phyloP scores from a whole-genome alignment of 1,284 basidiomycete genomes.

The Anthracocystis walkeri region DNA sequence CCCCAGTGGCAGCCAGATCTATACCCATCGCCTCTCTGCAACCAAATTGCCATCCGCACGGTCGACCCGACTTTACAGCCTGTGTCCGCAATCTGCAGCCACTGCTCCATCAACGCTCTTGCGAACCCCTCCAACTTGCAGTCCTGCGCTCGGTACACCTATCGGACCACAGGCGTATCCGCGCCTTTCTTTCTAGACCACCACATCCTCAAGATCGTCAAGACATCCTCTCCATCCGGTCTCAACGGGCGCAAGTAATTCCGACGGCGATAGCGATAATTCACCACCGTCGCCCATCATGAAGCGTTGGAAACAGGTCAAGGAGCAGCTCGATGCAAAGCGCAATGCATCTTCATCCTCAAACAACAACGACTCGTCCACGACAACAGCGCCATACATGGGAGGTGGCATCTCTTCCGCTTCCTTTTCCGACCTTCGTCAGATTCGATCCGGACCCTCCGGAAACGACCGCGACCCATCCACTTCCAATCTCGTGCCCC shows the following conservation, averaged over 20 bases:
- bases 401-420: slow-evolving; percentile 41
- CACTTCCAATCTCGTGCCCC: slow-evolving; percentile 32
- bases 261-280: no score
- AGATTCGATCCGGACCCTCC: slow-evolving; percentile 18
- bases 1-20: neutral
- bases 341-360: slow-evolving; percentile 25
- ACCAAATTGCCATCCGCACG: neutral
- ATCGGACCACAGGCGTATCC: no score
- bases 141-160: slow-evolving; percentile 4
- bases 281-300: slow-evolving; percentile 4
- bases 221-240: neutral
- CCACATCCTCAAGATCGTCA: slow-evolving; percentile 4
- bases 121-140: neutral
- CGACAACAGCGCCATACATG: slow-evolving; percentile 20
- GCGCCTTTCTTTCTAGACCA: neutral
- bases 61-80: neutral
- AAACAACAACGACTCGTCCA: slow-evolving; percentile 13
- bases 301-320: slow-evolving; percentile 47
- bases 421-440: slow-evolving; percentile 34
- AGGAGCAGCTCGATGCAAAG: slow-evolving; percentile 43
- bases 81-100: neutral
- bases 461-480: slow-evolving; percentile 6
- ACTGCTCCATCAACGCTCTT: neutral
- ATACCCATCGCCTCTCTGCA: neutral
- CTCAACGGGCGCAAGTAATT: neutral